phyloP scores from a whole-genome alignment of 139 green algal genomes.

The Raphidocelis subcapitata region DNA sequence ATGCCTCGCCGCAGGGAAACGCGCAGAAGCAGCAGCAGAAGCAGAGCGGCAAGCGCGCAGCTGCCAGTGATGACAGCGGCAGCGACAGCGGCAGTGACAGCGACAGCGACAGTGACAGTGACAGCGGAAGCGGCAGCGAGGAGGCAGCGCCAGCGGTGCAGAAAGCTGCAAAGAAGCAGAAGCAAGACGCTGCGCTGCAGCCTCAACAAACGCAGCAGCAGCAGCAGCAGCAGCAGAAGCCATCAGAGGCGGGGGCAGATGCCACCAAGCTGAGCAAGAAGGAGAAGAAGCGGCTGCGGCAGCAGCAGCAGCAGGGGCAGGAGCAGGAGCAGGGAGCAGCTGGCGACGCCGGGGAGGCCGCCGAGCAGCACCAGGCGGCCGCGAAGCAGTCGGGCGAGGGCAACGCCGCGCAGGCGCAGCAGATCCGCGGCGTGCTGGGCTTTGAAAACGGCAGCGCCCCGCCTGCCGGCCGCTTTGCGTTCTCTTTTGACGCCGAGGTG shows the following conservation, averaged over 20 bases:
- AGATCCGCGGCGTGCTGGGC: constrained; percentile 57
- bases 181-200: no score
- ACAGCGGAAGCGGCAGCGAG: not conserved
- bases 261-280: constrained; percentile 4
- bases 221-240: not conserved
- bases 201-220: not conserved
- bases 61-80: not conserved
- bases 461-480: not conserved
- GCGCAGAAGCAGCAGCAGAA: not conserved
- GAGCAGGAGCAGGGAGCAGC: not conserved
- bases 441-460: constrained; percentile 9
- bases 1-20: not conserved
- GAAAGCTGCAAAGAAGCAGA: not conserved
- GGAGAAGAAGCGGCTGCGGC: constrained; percentile 3
- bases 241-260: not conserved
- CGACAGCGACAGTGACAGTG: not conserved
- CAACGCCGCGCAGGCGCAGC: constrained; percentile 69
- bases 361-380: no score
- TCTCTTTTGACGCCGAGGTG: constrained; percentile 7
- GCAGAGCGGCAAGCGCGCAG: no score
- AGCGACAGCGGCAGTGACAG: constrained; percentile 15
- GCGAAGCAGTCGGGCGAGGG: constrained; percentile 12
- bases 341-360: constrained; percentile 75
- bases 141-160: not conserved
- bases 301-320: constrained; percentile 1